Evolutionary conservation across 345 rosid genomes (phyloP).

Genomic region (Linum lewisii): DNA sequence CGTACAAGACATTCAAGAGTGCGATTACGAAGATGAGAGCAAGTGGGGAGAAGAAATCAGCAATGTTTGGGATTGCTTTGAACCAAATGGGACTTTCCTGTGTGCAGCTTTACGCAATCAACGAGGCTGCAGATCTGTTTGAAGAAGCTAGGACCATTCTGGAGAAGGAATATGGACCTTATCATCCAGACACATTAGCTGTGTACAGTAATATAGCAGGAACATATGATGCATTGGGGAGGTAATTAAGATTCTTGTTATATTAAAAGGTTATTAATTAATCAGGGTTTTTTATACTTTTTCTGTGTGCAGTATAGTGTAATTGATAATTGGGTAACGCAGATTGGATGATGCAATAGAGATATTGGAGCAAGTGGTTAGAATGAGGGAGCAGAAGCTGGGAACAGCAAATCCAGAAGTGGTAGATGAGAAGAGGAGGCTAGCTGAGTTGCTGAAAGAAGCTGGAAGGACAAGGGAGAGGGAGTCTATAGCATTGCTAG

Average conservation of each 20-base stretch:
- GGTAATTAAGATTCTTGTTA: conserved; percentile 29
- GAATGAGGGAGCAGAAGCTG: conserved; percentile 89
- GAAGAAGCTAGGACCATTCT: conserved; percentile 80
- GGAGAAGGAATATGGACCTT: conserved; percentile 84
- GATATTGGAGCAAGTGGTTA: conserved; percentile 70
- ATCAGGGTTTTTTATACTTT: background rate
- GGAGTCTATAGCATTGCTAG: conserved; percentile 58
- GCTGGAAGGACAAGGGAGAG: conserved; percentile 70
- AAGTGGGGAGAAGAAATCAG: conserved; percentile 70
- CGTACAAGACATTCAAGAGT: conserved; percentile 54
- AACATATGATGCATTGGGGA: conserved; percentile 97
- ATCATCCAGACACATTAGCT: conserved; percentile 82
- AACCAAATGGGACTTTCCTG: conserved; percentile 93
- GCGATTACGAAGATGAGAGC: conserved; percentile 61
- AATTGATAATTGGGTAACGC: conserved; percentile 8
- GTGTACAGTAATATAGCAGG: conserved; percentile 95
- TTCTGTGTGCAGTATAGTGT: no score
- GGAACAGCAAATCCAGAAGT: conserved; percentile 97
- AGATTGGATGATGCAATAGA: conserved; percentile 91
- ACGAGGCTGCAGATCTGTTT: conserved; percentile 80
- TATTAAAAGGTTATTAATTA: background rate
- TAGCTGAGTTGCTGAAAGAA: conserved; percentile 70
- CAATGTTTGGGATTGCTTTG: conserved; percentile 66
- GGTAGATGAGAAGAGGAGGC: conserved; percentile 63
- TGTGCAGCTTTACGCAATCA: conserved; percentile 57